Base-by-base conservation (phyloP, 2,329 filamentous ascomycete species). In the Rhinocladiella mackenziei region DNA sequence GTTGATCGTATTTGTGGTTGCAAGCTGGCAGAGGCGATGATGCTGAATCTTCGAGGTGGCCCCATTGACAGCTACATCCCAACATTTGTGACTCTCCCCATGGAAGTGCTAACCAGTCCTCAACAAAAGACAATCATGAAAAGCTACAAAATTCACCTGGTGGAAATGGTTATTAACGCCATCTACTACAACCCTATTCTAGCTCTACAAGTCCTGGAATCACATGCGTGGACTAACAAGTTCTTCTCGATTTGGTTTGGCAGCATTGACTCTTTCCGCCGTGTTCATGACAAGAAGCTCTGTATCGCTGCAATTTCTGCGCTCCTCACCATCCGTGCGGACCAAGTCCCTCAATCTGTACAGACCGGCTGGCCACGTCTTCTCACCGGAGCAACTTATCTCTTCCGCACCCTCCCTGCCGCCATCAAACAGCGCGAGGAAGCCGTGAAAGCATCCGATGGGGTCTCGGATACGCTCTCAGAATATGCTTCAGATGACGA, bases 191-290 rank as follows among this genome's bases (percentile, higher is more conserved):
- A 95, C 71, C 89, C 92, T 1, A 69, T 84, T 32, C 75, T 96
- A 48, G 78, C 89, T 17, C 77, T 98, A 15, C 83, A 89, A 51
- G 81, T 95, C 26, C 77, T 98, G n/a, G 92, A 98, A 70, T 71
- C 76, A 40, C 91, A 94, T 60, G 84, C 81, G 49, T 96, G 89
- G 91, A 97, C 92, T 5, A 97, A 97, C 70, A 94, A 94, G 63
- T 98, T 98, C 72, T 98, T 98, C 74, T 95, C 87, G 67, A 72
- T 94, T 47, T 98, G 92, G 92, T 98, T 98, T 66, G 87, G 87
- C 30, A 94, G 83, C 69, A 98, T 98, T 71, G 85, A 94, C 51
- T 83, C 80, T 60, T 97, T 98, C 70, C 86, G 81, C 39, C 80
- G 92, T 30, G 92, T 98, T 2, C 92, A 98, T 64, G 92, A 98